Percentiles rank a stretch among this genome's conserved stretches.
These are phyloP conservation scores for Xylaria curta DNA, from an alignment of 495 filamentous ascomycete genomes.

Conservation along the genomic window DNA sequence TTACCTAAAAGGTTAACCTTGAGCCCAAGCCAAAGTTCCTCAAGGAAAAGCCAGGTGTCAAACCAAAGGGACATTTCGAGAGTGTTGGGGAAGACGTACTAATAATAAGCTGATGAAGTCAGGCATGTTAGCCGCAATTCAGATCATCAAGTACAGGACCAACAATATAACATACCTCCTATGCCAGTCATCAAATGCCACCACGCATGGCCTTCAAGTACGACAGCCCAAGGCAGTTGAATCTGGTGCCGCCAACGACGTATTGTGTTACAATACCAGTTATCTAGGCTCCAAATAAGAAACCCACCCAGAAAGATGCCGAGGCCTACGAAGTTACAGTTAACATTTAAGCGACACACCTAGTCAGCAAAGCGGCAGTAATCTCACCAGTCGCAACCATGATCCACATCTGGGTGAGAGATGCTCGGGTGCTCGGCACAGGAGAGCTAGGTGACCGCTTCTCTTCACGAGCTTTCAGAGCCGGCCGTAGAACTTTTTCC, in stretches of 20 bases:
- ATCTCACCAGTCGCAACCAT: slow-evolving; percentile 53
- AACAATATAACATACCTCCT: slow-evolving; percentile 44
- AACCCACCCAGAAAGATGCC: slow-evolving; percentile 83
- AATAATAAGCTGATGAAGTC: slow-evolving; percentile 55
- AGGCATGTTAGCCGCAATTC: slow-evolving; percentile 9
- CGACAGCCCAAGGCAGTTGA: slow-evolving; percentile 85
- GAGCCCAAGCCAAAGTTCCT: background rate
- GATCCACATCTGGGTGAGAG: slow-evolving; percentile 78
- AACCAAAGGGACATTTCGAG: background rate
- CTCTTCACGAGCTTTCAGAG: slow-evolving; percentile 50
- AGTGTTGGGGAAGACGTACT: slow-evolving; percentile 14
- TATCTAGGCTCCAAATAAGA: slow-evolving; percentile 87
- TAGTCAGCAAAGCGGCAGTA: background rate
- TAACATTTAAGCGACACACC: background rate
- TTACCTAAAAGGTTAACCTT: background rate
- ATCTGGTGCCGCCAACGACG: slow-evolving; percentile 72
- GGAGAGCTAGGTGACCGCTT: slow-evolving; percentile 57
- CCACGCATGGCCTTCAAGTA: slow-evolving; percentile 96
- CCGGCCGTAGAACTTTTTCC: slow-evolving; percentile 76
- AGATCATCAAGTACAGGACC: background rate
- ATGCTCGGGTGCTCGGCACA: slow-evolving; percentile 63
- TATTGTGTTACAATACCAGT: slow-evolving; percentile 75
- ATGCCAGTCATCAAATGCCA: slow-evolving; percentile 70
- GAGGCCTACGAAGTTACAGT: slow-evolving; percentile 56
- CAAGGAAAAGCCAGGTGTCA: background rate